Percentiles rank a stretch among this genome's conserved stretches.
Conservation (phyloP, 768 basidiomycete species). For the Boletus insuetus region DNA sequence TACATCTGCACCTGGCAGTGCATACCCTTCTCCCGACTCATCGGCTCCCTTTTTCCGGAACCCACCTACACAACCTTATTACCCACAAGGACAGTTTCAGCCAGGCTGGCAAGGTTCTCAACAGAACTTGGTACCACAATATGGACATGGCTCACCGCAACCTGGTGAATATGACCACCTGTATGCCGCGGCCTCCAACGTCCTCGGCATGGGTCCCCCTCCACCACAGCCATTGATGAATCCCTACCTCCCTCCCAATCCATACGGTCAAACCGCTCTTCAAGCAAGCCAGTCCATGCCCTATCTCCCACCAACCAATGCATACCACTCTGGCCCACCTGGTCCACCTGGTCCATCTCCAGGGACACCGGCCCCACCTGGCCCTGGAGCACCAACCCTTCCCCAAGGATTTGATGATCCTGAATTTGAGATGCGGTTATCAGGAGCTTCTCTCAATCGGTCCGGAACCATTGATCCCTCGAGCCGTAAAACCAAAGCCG, state of each 20-base stretch:
- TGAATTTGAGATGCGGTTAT: conserved; percentile 53
- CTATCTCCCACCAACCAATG: conserved; percentile 32
- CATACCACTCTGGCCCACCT: conserved; percentile 12
- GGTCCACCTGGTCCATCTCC: conserved; percentile 16
- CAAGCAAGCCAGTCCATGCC: conserved; percentile 31
- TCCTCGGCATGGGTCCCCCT: conserved; percentile 74
- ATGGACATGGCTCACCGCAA: conserved; percentile 26
- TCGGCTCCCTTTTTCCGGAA: conserved; percentile 16
- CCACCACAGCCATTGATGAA: conserved; percentile 19
- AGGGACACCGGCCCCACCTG: conserved; percentile 15
- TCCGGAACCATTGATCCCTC: conserved; percentile 55
- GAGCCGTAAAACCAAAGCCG: conserved; percentile 73
- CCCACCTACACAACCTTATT: conserved; percentile 19
- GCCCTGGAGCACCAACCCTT: conserved; percentile 22
- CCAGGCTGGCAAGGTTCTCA: conserved; percentile 31
- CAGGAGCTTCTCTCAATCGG: conserved; percentile 48
- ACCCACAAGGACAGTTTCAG: conserved; percentile 20
- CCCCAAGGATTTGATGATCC: conserved; percentile 35
- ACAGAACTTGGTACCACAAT: conserved; percentile 18
- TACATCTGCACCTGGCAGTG: conserved; percentile 29
- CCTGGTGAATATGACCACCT: conserved; percentile 53
- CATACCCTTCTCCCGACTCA: conserved; percentile 25
- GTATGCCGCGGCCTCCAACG: conserved; percentile 76
- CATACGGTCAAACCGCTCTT: conserved; percentile 22
- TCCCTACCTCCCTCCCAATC: conserved; percentile 21